Percentiles rank a stretch among this genome's conserved stretches.
Evolutionary conservation across 2,329 filamentous ascomycete species (phyloP).

Genomic region (Cladosporium sp.): DNA sequence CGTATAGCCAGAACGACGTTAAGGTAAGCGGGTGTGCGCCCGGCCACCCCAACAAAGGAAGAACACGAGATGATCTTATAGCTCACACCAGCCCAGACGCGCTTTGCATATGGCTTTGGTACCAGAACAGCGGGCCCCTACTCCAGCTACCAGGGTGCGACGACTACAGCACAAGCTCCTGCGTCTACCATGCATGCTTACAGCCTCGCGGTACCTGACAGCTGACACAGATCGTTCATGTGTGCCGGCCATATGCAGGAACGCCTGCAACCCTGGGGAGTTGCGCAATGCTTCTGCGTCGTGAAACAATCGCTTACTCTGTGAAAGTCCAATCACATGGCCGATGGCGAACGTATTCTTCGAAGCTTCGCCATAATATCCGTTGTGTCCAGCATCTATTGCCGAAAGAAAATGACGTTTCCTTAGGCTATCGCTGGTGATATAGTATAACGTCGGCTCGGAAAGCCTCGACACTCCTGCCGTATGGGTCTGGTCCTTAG

Average conservation of each 20-base stretch:
- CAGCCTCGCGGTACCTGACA: background rate
- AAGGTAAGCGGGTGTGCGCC: background rate
- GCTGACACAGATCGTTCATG: background rate
- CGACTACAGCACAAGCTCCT: background rate
- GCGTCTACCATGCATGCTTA: conserved; percentile 1
- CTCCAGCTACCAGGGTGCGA: conserved; percentile 7
- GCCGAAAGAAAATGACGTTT: background rate
- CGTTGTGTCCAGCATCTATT: no score
- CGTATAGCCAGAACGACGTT: conserved; percentile 4
- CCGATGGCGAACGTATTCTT: no score
- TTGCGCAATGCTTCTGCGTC: conserved; percentile 8
- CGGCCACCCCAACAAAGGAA: background rate
- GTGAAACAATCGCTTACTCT: background rate
- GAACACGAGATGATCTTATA: background rate
- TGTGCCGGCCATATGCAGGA: conserved; percentile 3
- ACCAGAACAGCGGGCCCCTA: background rate
- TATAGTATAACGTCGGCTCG: conserved; percentile 8
- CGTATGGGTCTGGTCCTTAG: conserved; percentile 1
- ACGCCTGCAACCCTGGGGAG: conserved; percentile 4
- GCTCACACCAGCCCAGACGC: background rate
- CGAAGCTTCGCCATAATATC: no score
- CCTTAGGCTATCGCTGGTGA: background rate
- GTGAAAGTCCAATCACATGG: background rate
- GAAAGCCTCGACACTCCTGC: conserved; percentile 1
- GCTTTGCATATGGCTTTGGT: no score